Evolutionary conservation across 768 basidiomycete genomes (phyloP).

Genomic region (Leccinum fibrillosum): DNA sequence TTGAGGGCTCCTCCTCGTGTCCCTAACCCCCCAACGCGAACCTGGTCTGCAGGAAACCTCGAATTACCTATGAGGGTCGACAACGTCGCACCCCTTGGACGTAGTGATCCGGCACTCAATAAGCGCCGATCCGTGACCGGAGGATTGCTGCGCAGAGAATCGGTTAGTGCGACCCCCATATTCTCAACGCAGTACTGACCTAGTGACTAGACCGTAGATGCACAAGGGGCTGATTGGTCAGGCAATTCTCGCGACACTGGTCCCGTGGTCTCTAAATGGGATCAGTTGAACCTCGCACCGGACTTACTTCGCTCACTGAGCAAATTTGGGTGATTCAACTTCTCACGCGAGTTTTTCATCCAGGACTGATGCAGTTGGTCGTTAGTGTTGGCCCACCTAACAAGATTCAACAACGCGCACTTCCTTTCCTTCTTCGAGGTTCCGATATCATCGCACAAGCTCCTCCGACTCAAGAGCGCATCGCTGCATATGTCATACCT

Average conservation of each 20-base stretch:
- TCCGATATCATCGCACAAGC: slow-evolving; percentile 99
- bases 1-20: slow-evolving; percentile 56
- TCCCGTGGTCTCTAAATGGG: slow-evolving; percentile 92
- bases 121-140: slow-evolving; percentile 73
- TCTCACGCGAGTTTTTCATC: slow-evolving; percentile 4
- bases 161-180: slow-evolving; percentile 50
- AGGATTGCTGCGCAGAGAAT: slow-evolving; percentile 69
- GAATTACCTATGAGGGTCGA: slow-evolving; percentile 66
- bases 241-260: slow-evolving; percentile 64
- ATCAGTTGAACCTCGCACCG: slow-evolving; percentile 80
- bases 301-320: slow-evolving; percentile 85
- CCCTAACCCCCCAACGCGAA: slow-evolving; percentile 70
- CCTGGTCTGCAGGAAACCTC: slow-evolving; percentile 81
- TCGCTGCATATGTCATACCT: slow-evolving; percentile 95
- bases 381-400: slow-evolving; percentile 92
- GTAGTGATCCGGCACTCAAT: slow-evolving; percentile 46
- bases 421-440: slow-evolving; percentile 91
- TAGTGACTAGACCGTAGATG: slow-evolving; percentile 44
- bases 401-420: slow-evolving; percentile 96
- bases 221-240: slow-evolving; percentile 54
- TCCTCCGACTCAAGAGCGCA: slow-evolving; percentile 96
- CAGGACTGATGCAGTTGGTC: slow-evolving; percentile 13
- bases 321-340: slow-evolving; percentile 81
- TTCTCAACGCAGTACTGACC: slow-evolving; percentile 14
- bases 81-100: slow-evolving; percentile 34